Conservation (phyloP, 192 early-diverging fungal genomes). For the Gigaspora rosea region DNA sequence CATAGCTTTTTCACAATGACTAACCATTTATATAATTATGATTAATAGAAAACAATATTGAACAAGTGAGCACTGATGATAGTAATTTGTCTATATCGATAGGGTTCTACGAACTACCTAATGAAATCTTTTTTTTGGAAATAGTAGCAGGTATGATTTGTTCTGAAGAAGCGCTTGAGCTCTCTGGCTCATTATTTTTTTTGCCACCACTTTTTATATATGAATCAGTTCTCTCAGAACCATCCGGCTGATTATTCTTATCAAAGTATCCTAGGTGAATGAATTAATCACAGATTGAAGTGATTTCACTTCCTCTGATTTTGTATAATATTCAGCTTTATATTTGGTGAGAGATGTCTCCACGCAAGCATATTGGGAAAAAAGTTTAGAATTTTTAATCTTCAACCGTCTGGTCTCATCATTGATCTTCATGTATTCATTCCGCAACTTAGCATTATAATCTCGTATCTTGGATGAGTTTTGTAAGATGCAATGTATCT, state of each 20-base stretch:
- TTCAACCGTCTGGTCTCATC: not conserved
- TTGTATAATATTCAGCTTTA: not conserved
- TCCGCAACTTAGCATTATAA: constrained; percentile 12
- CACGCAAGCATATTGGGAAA: not conserved
- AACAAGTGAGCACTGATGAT: not conserved
- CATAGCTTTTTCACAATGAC: constrained; percentile 7
- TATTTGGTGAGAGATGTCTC: constrained; percentile 4
- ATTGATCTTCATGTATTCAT: not conserved
- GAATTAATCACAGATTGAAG: constrained; percentile 23
- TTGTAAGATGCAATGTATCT: constrained; percentile 1
- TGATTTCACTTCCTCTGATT: constrained; percentile 9
- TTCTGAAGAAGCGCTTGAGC: not conserved
- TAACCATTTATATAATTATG: constrained; percentile 1
- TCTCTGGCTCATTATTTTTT: constrained; percentile 5
- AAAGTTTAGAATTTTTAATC: not conserved
- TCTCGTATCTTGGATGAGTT: constrained; percentile 1
- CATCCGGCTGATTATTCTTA: not conserved
- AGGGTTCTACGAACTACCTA: not conserved
- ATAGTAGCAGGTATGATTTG: constrained; percentile 3
- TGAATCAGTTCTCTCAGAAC: not conserved
- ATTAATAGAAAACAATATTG: constrained; percentile 5
- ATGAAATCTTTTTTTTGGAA: not conserved
- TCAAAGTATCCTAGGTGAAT: not conserved
- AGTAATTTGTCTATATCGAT: not conserved
- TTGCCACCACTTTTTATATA: not conserved